Percentiles rank a stretch among this genome's conserved stretches.
Conservation (phyloP, 306 rosid genomes). For the Quercus engelmannii region DNA sequence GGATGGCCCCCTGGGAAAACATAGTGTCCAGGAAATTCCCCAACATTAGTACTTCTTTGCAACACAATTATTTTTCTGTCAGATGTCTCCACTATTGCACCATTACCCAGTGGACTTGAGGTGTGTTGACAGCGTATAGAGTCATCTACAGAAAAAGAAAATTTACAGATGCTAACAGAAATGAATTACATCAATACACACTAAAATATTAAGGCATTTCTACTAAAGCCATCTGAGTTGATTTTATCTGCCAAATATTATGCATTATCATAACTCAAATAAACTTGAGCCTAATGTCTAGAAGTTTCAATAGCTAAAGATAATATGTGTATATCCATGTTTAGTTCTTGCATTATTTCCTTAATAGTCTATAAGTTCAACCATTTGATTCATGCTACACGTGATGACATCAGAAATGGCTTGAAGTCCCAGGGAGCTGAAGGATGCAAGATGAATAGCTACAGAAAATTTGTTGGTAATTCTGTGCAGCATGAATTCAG, state of each 20-base stretch:
- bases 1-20: conserved; percentile 99
- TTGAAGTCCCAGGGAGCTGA: not conserved
- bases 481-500: not conserved
- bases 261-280: not conserved
- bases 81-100: conserved; percentile 83
- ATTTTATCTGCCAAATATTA: not conserved
- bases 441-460: not conserved
- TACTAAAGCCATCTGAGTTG: not conserved
- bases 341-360: not conserved
- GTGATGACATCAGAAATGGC: not conserved
- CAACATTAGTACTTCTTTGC: conserved; percentile 81
- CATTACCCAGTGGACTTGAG: conserved; percentile 92
- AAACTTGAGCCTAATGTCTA: not conserved
- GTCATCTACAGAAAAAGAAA: conserved; percentile 53
- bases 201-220: not conserved
- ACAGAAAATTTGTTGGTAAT: not conserved
- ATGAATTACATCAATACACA: not conserved
- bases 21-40: conserved; percentile 91
- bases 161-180: conserved; percentile 3
- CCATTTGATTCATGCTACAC: too few species aligned
- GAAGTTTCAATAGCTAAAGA: not conserved
- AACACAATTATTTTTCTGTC: conserved; percentile 73
- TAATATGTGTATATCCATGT: not conserved
- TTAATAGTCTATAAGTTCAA: not conserved
- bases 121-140: conserved; percentile 70